Evolutionary conservation across 495 filamentous ascomycete species (phyloP).

Genomic region (Aspergillus affinis): DNA sequence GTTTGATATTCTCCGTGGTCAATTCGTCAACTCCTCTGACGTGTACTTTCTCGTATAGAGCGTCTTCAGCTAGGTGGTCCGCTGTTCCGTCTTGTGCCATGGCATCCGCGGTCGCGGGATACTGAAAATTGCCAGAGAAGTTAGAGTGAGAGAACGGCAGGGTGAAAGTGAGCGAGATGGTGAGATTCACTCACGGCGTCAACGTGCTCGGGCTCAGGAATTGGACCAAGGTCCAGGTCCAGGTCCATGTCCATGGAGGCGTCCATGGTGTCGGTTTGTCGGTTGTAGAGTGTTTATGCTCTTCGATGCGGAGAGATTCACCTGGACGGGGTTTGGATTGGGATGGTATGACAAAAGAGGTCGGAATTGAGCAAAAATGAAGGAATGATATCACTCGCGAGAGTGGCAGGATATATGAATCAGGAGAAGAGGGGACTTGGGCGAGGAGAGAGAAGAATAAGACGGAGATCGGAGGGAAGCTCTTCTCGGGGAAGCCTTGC

Average conservation of each 20-base stretch:
- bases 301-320: slow-evolving; percentile 20
- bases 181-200: slow-evolving; percentile 31
- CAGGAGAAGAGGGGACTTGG: background rate
- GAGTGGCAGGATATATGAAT: background rate
- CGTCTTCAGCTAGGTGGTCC: slow-evolving; percentile 35
- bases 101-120: slow-evolving; percentile 17
- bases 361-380: background rate
- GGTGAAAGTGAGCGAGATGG: background rate
- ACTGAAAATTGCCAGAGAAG: slow-evolving; percentile 19
- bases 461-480: background rate
- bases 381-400: background rate
- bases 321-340: background rate
- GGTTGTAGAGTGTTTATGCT: slow-evolving; percentile 17
- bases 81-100: slow-evolving; percentile 18
- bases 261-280: slow-evolving; percentile 27
- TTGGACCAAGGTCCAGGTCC: slow-evolving; percentile 63
- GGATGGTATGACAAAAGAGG: background rate
- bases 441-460: background rate
- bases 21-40: slow-evolving; percentile 80
- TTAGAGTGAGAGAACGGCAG: slow-evolving; percentile 2
- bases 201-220: slow-evolving; percentile 41
- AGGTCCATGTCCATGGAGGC: slow-evolving; percentile 75
- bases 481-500: background rate
- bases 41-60: slow-evolving; percentile 65
- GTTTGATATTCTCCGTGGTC: slow-evolving; percentile 71